Conservation (phyloP, 768 basidiomycete species). For the Boletus insuetus region DNA sequence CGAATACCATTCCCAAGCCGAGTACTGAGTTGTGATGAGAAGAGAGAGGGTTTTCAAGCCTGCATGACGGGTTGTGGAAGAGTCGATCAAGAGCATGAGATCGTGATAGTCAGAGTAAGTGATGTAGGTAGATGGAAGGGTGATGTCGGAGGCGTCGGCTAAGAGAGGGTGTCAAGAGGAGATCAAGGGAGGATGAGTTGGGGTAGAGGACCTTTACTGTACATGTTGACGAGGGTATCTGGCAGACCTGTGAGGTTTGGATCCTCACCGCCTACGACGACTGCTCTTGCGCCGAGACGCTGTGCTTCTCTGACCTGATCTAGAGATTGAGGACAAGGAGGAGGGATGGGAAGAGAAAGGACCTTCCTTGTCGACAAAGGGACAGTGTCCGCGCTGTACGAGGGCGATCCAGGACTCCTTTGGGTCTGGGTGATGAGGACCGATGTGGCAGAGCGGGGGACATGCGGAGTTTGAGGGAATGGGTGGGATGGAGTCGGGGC, state of each 20-base stretch:
- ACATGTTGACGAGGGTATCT: constrained; percentile 86
- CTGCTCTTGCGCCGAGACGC: constrained; percentile 73
- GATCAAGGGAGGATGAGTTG: constrained; percentile 19
- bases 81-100: constrained; percentile 63
- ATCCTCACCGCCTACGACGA: constrained; percentile 88
- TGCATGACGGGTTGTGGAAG: constrained; percentile 77
- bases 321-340: not conserved
- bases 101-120: constrained; percentile 76
- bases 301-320: constrained; percentile 55
- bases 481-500: constrained; percentile 27
- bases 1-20: constrained; percentile 94
- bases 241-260: constrained; percentile 63
- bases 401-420: constrained; percentile 87
- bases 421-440: constrained; percentile 52
- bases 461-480: constrained; percentile 53
- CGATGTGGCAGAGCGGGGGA: constrained; percentile 60
- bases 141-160: constrained; percentile 86
- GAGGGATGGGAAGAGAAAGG: constrained; percentile 27
- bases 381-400: constrained; percentile 84
- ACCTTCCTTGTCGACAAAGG: constrained; percentile 83
- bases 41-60: constrained; percentile 74
- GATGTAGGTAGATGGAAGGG: constrained; percentile 85
- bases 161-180: constrained; percentile 5
- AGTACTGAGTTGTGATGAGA: constrained; percentile 74
- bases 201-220: constrained; percentile 73